Evolutionary conservation across 2,329 filamentous ascomycete species (phyloP).

Genomic region (Aspergillus ibericus): DNA sequence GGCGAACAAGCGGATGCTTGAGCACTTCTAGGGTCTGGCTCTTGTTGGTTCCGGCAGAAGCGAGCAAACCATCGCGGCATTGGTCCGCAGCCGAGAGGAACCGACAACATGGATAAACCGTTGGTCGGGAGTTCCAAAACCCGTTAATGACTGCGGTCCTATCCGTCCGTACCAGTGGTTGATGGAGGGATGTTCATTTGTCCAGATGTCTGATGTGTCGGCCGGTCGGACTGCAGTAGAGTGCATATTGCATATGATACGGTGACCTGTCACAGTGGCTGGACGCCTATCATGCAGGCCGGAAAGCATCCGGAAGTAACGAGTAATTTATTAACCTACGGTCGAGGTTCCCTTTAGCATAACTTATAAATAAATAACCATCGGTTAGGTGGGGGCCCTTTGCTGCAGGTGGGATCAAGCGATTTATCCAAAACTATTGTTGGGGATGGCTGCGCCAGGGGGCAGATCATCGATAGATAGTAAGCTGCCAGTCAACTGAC

Average conservation of each 20-base stretch:
- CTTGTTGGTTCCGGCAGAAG: neutral
- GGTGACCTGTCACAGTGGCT: constrained; percentile 6
- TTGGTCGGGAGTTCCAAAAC: neutral
- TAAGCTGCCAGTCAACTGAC: neutral
- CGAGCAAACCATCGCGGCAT: neutral
- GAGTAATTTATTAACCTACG: constrained; percentile 1
- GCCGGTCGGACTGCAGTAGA: neutral
- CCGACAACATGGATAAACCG: neutral
- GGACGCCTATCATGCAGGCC: constrained; percentile 1
- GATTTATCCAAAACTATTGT: constrained; percentile 9
- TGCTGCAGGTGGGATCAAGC: neutral
- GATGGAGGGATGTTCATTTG: neutral
- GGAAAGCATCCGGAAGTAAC: constrained; percentile 4
- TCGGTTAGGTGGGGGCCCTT: neutral
- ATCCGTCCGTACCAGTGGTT: constrained; percentile 1
- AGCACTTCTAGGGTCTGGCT: neutral
- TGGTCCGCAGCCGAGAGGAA: neutral
- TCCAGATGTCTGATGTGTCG: neutral
- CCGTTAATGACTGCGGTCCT: neutral
- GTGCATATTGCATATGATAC: constrained; percentile 6
- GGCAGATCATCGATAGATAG: constrained; percentile 5
- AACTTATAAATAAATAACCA: constrained; percentile 2
- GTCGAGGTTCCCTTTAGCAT: neutral
- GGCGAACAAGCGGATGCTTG: neutral
- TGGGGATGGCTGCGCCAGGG: neutral